These are phyloP conservation scores for Jaltomata sinuosa DNA, from an alignment of 257 asterid genomes.

Conservation along the genomic window DNA sequence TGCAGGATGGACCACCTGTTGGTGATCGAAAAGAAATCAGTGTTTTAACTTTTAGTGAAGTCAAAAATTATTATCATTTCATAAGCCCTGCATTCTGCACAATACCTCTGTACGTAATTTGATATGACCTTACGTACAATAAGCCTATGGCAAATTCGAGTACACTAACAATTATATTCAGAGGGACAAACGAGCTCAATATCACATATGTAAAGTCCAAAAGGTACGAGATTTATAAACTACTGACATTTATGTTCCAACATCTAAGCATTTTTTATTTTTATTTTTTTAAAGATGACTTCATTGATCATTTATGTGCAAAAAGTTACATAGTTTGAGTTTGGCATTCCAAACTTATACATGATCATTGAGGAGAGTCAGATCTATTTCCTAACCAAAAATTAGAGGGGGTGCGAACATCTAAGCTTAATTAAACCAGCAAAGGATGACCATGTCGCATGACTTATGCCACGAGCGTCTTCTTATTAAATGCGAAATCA, in stretches of 20 bases:
- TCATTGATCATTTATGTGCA: no score
- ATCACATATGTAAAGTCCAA: not conserved
- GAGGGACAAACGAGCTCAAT: not conserved
- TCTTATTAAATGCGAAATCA: not conserved
- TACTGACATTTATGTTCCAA: not conserved
- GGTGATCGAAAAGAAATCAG: not conserved
- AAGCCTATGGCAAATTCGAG: not conserved
- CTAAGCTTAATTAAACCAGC: not conserved
- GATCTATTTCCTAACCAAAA: no score
- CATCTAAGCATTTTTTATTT: no score
- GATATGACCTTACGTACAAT: not conserved
- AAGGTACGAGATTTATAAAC: not conserved
- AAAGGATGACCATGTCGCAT: not conserved
- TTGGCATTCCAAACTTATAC: no score
- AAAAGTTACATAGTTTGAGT: no score
- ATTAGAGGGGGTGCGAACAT: no score
- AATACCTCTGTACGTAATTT: not conserved
- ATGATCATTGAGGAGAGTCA: no score
- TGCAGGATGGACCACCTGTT: slow-evolving; percentile 92
- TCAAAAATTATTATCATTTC: not conserved
- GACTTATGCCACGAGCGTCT: not conserved
- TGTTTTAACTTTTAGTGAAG: fast-evolving
- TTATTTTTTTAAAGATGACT: no score
- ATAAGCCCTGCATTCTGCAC: not conserved
- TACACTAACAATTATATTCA: not conserved